phyloP scores from a whole-genome alignment of 179 eudicot genomes.

The Amaranthus tricolor region DNA sequence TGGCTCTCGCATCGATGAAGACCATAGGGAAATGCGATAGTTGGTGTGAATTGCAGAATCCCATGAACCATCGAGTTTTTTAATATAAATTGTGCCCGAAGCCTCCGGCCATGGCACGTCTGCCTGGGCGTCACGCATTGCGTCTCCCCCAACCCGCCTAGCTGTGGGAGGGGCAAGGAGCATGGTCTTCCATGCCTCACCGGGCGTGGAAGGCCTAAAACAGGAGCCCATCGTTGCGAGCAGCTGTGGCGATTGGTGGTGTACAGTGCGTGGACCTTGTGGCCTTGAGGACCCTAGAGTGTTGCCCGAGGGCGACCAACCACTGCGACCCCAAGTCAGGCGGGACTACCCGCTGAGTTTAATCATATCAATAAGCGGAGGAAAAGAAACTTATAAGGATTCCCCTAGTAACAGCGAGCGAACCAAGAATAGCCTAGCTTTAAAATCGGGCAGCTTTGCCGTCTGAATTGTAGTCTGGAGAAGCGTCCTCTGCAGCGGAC shows the following conservation, averaged over 20 bases:
- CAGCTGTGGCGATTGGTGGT: not conserved
- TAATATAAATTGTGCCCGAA: constrained; percentile 47
- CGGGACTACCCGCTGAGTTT: not conserved
- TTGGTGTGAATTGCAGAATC: constrained; percentile 65
- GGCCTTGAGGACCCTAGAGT: not conserved
- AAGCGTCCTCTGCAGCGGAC: too few relatives aligned
- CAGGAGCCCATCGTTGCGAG: constrained; percentile 5
- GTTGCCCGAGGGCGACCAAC: not conserved
- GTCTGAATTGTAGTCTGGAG: too few relatives aligned
- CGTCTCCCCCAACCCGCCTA: constrained; percentile 1
- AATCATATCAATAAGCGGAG: too few relatives aligned
- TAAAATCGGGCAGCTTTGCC: too few relatives aligned
- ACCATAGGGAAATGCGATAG: constrained; percentile 57
- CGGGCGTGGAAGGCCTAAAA: constrained; percentile 11
- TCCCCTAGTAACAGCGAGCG: too few relatives aligned
- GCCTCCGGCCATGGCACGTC: constrained; percentile 27
- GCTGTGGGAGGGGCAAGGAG: not conserved
- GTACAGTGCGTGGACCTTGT: not conserved
- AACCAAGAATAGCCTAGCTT: too few relatives aligned
- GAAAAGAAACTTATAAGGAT: too few relatives aligned
- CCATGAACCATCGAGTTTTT: constrained; percentile 61
- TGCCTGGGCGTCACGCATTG: constrained; percentile 13
- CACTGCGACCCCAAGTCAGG: constrained; percentile 4
- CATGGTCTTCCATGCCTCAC: constrained; percentile 15
- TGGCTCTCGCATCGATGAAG: constrained; percentile 66